phyloP scores from a whole-genome alignment of 257 asterid species.

The Solanum dulcamara region DNA sequence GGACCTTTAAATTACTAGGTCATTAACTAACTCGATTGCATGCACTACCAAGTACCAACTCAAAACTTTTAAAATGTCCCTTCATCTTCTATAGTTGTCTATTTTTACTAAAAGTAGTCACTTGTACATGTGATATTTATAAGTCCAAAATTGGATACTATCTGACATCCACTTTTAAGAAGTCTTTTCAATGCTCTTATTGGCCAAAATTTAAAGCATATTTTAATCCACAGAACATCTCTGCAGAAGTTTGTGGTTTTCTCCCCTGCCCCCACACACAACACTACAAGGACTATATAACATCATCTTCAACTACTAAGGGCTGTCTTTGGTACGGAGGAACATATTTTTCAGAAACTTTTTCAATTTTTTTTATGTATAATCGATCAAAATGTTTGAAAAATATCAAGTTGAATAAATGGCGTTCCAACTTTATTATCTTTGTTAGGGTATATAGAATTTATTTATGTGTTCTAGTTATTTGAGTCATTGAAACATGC shows the following conservation, averaged over 20 bases:
- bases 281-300: no score
- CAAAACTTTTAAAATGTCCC: background rate
- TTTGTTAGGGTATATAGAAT: no score
- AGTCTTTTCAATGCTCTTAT: background rate
- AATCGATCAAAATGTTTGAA: no score
- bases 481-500: background rate
- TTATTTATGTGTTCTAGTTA: background rate
- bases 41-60: background rate
- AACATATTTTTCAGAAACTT: no score
- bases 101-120: background rate
- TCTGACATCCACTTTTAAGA: background rate
- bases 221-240: background rate
- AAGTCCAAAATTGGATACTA: background rate
- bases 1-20: background rate
- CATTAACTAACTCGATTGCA: background rate
- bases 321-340: no score
- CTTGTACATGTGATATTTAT: background rate
- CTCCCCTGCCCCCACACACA: no score
- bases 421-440: no score
- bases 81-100: background rate
- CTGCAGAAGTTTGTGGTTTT: background rate
- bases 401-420: no score
- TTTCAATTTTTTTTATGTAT: no score
- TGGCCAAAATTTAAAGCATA: background rate
- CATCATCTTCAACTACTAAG: no score